phyloP scores from a whole-genome alignment of 768 basidiomycete genomes.

The Boletus coccyginus region DNA sequence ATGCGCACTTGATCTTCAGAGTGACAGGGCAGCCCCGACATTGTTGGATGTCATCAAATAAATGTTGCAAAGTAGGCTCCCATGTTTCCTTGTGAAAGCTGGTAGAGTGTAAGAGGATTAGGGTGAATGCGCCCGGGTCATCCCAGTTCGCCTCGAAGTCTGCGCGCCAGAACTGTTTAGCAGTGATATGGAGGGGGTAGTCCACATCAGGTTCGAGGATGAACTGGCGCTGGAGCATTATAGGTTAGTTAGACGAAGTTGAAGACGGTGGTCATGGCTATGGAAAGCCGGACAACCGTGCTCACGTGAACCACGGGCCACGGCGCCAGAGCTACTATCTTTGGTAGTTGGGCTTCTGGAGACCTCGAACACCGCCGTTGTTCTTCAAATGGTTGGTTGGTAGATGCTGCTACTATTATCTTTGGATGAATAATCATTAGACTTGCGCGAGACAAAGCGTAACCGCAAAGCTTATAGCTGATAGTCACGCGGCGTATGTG shows the following conservation, averaged over 20 bases:
- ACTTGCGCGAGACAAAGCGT: no score
- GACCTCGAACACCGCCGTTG: no score
- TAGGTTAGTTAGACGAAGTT: neutral
- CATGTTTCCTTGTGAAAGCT: constrained; percentile 76
- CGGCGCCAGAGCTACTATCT: no score
- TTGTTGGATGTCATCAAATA: constrained; percentile 39
- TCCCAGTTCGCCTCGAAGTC: constrained; percentile 35
- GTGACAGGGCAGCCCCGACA: neutral
- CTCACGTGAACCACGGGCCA: no score
- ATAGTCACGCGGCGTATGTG: no score
- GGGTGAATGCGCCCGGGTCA: constrained; percentile 48
- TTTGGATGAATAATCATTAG: no score
- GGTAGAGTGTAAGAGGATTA: constrained; percentile 65
- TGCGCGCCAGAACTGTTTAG: constrained; percentile 55
- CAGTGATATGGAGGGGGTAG: constrained; percentile 51
- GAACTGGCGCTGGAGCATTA: constrained; percentile 27
- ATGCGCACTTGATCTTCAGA: constrained; percentile 40
- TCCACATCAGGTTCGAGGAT: constrained; percentile 37
- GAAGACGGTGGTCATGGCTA: neutral
- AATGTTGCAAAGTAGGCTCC: constrained; percentile 54
- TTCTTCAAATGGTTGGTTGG: no score
- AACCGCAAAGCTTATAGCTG: no score
- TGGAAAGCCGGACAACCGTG: no score
- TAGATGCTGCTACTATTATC: no score
- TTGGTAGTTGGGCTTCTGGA: no score